Percentiles rank a stretch among this genome's conserved stretches.
phyloP scores from a whole-genome alignment of 2,329 filamentous ascomycete genomes.

The Talaromyces marneffei region DNA sequence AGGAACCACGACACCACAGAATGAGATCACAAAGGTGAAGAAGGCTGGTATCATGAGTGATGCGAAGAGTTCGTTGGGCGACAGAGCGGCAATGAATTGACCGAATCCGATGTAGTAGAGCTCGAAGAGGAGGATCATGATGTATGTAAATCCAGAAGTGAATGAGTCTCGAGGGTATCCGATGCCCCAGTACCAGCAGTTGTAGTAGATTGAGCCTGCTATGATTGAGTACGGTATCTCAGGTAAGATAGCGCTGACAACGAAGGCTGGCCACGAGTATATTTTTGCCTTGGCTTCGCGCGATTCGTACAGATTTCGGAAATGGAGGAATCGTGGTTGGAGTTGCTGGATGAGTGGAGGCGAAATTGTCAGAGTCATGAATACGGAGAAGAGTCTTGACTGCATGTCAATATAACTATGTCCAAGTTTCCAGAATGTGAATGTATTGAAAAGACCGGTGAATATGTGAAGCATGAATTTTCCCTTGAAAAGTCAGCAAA shows the following conservation, averaged over 20 bases:
- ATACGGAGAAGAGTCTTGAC: conserved; percentile 67
- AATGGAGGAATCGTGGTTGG: conserved; percentile 64
- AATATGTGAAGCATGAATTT: conserved; percentile 59
- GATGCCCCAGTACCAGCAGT: conserved; percentile 57
- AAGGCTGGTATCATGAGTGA: conserved; percentile 62
- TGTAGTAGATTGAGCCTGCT: conserved; percentile 60
- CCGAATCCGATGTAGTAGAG: conserved; percentile 61
- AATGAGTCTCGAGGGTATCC: conserved; percentile 53
- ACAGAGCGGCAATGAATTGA: conserved; percentile 61
- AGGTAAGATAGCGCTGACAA: conserved; percentile 58
- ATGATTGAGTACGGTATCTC: conserved; percentile 66
- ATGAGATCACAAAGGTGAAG: conserved; percentile 63
- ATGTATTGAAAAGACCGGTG: conserved; percentile 62
- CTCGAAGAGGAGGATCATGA: conserved; percentile 61
- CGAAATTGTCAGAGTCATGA: conserved; percentile 69
- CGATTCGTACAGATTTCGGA: conserved; percentile 62
- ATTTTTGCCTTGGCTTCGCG: conserved; percentile 73
- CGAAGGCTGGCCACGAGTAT: conserved; percentile 69
- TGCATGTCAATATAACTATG: conserved; percentile 58
- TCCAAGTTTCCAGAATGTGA: conserved; percentile 62
- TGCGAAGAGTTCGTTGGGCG: conserved; percentile 62
- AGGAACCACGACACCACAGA: conserved; percentile 70
- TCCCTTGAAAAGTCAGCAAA: conserved; percentile 37
- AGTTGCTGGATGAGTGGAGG: conserved; percentile 72
- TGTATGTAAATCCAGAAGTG: conserved; percentile 56